Evolutionary conservation across 768 basidiomycete genomes (phyloP), one percentile per base, ranked within the genome.

Genomic region (Lactarius quietus): DNA sequence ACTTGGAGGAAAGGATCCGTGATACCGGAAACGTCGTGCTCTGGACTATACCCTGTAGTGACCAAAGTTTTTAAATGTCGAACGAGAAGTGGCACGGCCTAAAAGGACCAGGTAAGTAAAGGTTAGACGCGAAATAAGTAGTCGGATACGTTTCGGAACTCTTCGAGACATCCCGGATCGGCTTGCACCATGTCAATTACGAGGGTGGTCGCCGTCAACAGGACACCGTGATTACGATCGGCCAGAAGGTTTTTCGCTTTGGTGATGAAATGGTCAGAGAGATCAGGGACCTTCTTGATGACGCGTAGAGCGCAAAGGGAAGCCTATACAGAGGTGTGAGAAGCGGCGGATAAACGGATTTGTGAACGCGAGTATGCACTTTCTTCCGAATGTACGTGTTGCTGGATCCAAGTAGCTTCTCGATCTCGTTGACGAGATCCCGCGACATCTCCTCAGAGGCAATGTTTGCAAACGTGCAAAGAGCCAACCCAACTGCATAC

Each of bases 371-470:
- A n/a, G 15, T 14, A 55, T 81, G 62, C 65, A 92, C 96, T 88
- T 99, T 99, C 79, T 98, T 98, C 62, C 97, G 90, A 70, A 99
- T 98, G 77, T 99, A 99, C 6, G 96, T 93, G 73, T 99, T 99
- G 69, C 93, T 95, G 39, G 94, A 96, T 12, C 97, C 97, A 61
- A 99, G 80, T 5, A 98, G 81, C 77, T 98, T 98, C 79, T 98
- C 95, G 69, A 99, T 92, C 80, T 98, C 97, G 72, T 98, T 96
- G 61, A 91, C 92, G 70, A 99, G 81, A 82, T 99, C 97, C 68
- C 97, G 87, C 33, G 96, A 95, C 97, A 99, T 99, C 78, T 99
- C 97, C 77, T 99, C 97, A 23, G 95, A 97, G 12, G 97, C 94
- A 70, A 98, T 98, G 73, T 98, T 98, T 64, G 96, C 97, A 73